Evolutionary conservation across 2,329 filamentous ascomycete genomes (phyloP).

Genomic region (Ampelomyces quisqualis): DNA sequence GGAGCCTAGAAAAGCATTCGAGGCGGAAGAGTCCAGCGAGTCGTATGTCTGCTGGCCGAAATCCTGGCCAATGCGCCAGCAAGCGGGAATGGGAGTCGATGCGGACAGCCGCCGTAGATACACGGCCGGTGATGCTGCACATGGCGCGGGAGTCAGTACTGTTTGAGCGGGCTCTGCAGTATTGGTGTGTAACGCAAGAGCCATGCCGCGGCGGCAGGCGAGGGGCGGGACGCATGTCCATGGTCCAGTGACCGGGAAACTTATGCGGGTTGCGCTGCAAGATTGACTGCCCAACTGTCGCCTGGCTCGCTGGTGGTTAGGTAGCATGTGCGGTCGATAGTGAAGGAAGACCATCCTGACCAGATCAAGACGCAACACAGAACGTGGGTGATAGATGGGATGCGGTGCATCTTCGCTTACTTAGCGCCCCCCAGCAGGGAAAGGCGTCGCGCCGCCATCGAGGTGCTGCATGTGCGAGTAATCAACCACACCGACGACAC

Average conservation of each 20-base stretch:
- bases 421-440: slow-evolving; percentile 23
- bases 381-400: slow-evolving; percentile 16
- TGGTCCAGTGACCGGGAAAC: slow-evolving; percentile 35
- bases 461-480: no score
- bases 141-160: slow-evolving; percentile 34
- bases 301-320: background rate
- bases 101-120: slow-evolving; percentile 29
- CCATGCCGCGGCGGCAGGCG: slow-evolving; percentile 23
- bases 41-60: slow-evolving; percentile 10
- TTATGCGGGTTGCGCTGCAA: slow-evolving; percentile 45
- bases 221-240: slow-evolving; percentile 32
- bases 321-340: slow-evolving; percentile 2
- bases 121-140: slow-evolving; percentile 24
- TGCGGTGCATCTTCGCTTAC: slow-evolving; percentile 12
- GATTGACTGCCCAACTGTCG: slow-evolving; percentile 33
- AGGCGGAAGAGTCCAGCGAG: slow-evolving; percentile 18
- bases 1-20: slow-evolving; percentile 9
- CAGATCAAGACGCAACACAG: slow-evolving; percentile 11
- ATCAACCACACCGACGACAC: slow-evolving; percentile 28
- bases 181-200: slow-evolving; percentile 35
- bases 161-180: slow-evolving; percentile 37
- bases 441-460: slow-evolving; percentile 29
- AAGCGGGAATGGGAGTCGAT: slow-evolving; percentile 28
- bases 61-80: slow-evolving; percentile 21
- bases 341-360: slow-evolving; percentile 10